Base-by-base conservation (phyloP, 345 rosid genomes). In the Rhizophora mangle region DNA sequence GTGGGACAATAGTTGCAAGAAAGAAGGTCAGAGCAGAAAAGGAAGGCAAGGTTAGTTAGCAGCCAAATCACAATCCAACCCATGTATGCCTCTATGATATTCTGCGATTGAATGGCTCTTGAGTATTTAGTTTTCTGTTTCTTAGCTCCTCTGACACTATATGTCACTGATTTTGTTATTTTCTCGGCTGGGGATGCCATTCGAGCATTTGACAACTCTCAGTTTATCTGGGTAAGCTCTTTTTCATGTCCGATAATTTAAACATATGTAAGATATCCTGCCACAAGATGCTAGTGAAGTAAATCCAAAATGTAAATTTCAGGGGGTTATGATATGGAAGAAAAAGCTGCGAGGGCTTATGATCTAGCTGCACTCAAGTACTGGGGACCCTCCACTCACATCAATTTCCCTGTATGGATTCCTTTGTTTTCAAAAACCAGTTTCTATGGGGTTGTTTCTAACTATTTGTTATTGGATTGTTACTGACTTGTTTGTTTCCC, bases 261-360 rank as follows among this genome's bases (percentile, higher is more conserved):
- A 47, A 18, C 15, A 15, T 58, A 39, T 55, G 43, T 57, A 27
- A 64, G 36, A 5, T 65, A 13, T 24, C 31, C 5, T 0, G 47
- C 59, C 2, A 67, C 19, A 13, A 15, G 22, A 13, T 68, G 43
- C 58, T 27, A 20, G 63, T 46, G 32, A 67, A 72, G 71, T 69
- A 29, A 79, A 72, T 74, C 67, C 68, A 72, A 80, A 71, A 62
- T 64, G 57, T 32, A 59, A 57, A 62, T 76, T 82, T 75, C 83
- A 93, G 97, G 98, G 65, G 98, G 97, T 76, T 94, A 91, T 84
- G 97, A 94, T 76, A 86, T 86, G 95, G 98, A 94, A 82, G 98
- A 91, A 82, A 91, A 89, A 83, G 98, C 98, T 76, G 98, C 97
- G 68, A 84, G 97, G 79, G 88, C 97, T 37, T 94, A 94, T 80